Evolutionary conservation across 169 alveolate species (phyloP).

Genomic region (Plasmodium cynomolgi): DNA sequence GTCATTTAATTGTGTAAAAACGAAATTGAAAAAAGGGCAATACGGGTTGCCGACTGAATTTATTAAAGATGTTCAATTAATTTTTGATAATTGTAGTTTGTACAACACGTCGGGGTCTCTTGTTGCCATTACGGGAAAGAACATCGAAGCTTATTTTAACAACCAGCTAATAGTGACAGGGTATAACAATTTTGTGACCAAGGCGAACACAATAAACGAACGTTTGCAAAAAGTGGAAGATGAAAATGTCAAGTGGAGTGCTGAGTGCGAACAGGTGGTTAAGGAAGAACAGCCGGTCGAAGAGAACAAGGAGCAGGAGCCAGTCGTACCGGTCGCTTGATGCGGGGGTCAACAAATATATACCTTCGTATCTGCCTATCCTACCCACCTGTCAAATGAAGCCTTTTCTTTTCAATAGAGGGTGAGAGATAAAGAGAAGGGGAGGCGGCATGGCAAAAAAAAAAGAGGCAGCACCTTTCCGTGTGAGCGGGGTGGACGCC

Average conservation of each 20-base stretch:
- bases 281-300: not conserved
- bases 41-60: conserved; percentile 87
- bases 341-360: not conserved
- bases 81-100: conserved; percentile 88
- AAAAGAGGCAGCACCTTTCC: not conserved
- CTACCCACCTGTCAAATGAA: not conserved
- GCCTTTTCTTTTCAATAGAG: not conserved
- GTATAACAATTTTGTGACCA: conserved; percentile 75
- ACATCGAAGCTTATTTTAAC: conserved; percentile 86
- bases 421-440: not conserved
- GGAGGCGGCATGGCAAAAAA: not conserved
- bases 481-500: not conserved
- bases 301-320: not conserved
- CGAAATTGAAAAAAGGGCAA: conserved; percentile 84
- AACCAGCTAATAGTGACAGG: conserved; percentile 80
- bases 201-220: conserved; percentile 77
- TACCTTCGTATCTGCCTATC: not conserved
- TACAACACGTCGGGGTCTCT: conserved; percentile 90
- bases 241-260: conserved; percentile 55
- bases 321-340: not conserved
- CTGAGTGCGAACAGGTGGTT: conserved; percentile 12
- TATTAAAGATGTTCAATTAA: conserved; percentile 87
- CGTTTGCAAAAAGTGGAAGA: conserved; percentile 79
- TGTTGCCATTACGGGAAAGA: conserved; percentile 89
- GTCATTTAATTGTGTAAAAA: conserved; percentile 88